These are phyloP conservation scores for Saccharomyces pastorianus DNA, from an alignment of 1,139 yeast species.

Conservation along the genomic window DNA sequence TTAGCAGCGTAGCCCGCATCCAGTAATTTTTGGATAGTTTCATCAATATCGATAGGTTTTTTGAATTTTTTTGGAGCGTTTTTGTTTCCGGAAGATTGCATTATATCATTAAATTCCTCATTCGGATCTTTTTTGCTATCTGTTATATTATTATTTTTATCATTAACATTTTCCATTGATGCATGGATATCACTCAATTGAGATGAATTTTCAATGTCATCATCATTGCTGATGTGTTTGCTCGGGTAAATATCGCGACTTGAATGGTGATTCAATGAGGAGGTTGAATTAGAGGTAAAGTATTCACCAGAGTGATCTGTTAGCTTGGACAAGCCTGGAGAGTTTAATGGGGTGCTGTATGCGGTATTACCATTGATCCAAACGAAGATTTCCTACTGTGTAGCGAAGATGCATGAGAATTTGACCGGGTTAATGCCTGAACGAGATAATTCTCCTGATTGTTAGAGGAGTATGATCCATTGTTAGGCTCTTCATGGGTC, in stretches of 20 bases:
- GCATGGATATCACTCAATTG: constrained; percentile 9
- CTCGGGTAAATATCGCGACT: neutral
- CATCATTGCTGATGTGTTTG: constrained; percentile 1
- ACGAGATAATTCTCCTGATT: neutral
- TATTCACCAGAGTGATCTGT: constrained; percentile 5
- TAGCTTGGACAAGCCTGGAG: constrained; percentile 22
- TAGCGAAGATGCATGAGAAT: constrained; percentile 22
- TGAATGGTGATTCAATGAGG: neutral
- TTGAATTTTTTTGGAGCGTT: constrained; percentile 18
- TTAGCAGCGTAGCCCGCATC: constrained; percentile 96
- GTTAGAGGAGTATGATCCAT: constrained; percentile 1
- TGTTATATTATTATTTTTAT: neutral
- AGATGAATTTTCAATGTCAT: neutral
- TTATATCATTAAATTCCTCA: neutral
- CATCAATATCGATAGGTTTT: constrained; percentile 66
- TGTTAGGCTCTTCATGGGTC: constrained; percentile 4
- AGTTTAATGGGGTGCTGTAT: constrained; percentile 27
- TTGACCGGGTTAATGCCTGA: constrained; percentile 12
- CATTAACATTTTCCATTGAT: constrained; percentile 4
- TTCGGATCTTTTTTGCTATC: constrained; percentile 1
- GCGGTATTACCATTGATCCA: constrained; percentile 24
- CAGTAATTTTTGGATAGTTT: constrained; percentile 74
- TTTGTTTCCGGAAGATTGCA: constrained; percentile 1
- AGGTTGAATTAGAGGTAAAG: neutral
- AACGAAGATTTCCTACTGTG: constrained; percentile 28